phyloP scores from a whole-genome alignment of 2,329 filamentous ascomycete species.

The Diaporthe helianthi region DNA sequence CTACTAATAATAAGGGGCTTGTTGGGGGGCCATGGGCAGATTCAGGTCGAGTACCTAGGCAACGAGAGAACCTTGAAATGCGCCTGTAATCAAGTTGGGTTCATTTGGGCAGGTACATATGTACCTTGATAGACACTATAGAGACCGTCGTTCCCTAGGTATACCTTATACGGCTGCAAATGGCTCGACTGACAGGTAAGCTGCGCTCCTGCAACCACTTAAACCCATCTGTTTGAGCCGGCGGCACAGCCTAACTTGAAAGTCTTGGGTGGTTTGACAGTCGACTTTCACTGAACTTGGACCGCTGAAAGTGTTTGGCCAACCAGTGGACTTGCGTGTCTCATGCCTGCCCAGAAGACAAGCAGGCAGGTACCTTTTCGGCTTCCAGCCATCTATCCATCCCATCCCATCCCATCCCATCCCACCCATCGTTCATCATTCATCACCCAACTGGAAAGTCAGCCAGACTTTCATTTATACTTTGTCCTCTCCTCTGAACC shows the following conservation, averaged over 20 bases:
- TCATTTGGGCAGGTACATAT: neutral
- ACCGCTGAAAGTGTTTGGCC: neutral
- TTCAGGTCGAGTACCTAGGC: neutral
- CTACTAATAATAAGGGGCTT: neutral
- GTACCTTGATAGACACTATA: no score
- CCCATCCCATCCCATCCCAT: no score
- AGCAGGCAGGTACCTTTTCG: neutral
- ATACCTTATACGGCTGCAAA: neutral
- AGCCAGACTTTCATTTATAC: neutral
- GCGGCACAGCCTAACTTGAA: neutral
- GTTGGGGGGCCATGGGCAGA: neutral
- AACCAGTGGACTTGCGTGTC: neutral
- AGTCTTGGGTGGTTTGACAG: conserved; percentile 1
- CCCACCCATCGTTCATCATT: neutral
- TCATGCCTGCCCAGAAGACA: neutral
- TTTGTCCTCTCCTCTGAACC: neutral
- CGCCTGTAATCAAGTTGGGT: neutral
- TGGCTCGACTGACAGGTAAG: neutral
- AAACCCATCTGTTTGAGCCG: conserved; percentile 6
- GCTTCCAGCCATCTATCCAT: neutral
- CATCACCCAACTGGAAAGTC: neutral
- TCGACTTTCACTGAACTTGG: neutral
- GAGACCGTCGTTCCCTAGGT: neutral
- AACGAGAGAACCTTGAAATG: neutral
- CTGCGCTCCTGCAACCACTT: conserved; percentile 15